phyloP scores from a whole-genome alignment of 1,284 basidiomycete genomes.

The Boletus austroedulis region DNA sequence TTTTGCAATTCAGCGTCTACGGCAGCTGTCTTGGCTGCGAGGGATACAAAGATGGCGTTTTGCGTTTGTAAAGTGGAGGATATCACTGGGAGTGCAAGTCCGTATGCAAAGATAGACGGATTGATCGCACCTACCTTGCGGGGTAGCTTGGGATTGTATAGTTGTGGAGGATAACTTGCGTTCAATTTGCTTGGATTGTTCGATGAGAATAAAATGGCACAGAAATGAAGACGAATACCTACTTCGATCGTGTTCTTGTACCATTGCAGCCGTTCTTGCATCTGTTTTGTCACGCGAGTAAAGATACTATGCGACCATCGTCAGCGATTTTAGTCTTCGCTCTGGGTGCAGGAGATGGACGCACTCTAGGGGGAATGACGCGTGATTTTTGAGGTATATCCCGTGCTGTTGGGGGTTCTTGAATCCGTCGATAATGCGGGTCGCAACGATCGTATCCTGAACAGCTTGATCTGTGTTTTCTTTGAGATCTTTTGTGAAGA shows the following conservation, averaged over 20 bases:
- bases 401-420: conserved; percentile 66
- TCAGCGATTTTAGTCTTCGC: not conserved
- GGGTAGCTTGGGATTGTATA: conserved; percentile 60
- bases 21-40: conserved; percentile 68
- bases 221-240: not conserved
- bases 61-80: conserved; percentile 71
- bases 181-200: conserved; percentile 68
- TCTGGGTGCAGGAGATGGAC: conserved; percentile 23
- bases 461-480: conserved; percentile 71
- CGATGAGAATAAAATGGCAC: not conserved
- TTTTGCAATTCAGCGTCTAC: conserved; percentile 69
- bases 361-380: conserved; percentile 79
- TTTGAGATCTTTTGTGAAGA: conserved; percentile 65
- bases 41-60: conserved; percentile 66
- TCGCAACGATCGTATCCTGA: conserved; percentile 71
- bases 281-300: conserved; percentile 64
- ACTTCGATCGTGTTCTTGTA: conserved; percentile 81
- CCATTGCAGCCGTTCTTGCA: conserved; percentile 68
- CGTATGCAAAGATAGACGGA: not conserved
- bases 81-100: conserved; percentile 47
- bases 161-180: conserved; percentile 68
- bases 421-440: conserved; percentile 72
- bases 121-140: conserved; percentile 55
- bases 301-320: conserved; percentile 55
- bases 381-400: conserved; percentile 67